phyloP scores from a whole-genome alignment of 139 green algal species.

The Eudorina sp. region DNA sequence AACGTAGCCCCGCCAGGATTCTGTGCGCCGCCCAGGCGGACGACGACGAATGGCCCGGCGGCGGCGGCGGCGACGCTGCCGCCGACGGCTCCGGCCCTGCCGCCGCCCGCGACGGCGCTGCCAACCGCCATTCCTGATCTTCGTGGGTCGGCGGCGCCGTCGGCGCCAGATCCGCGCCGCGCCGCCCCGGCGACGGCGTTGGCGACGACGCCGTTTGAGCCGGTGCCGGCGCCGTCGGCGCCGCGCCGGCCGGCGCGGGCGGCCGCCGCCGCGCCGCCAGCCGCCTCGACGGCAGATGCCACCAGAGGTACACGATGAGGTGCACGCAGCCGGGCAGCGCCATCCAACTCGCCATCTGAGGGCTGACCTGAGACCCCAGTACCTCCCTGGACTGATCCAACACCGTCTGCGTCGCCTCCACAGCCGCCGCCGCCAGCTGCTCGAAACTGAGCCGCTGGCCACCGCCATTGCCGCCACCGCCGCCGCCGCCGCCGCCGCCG shows the following conservation, averaged over 20 bases:
- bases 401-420: conserved; percentile 24
- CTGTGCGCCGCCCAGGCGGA: neutral
- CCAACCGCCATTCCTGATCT: neutral
- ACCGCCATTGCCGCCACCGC: neutral
- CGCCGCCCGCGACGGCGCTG: neutral
- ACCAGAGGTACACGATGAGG: conserved; percentile 9
- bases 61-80: neutral
- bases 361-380: neutral
- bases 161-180: neutral
- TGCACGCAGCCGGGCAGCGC: conserved; percentile 27
- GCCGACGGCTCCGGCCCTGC: neutral
- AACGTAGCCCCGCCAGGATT: neutral
- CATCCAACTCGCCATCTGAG: conserved; percentile 8
- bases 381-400: conserved; percentile 2
- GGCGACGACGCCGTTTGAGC: neutral
- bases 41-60: neutral
- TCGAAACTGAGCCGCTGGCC: neutral
- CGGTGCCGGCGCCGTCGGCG: neutral
- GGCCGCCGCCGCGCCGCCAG: neutral
- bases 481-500: conserved; percentile 6
- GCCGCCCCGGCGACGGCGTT: neutral
- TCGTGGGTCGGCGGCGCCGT: neutral
- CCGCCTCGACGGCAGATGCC: neutral
- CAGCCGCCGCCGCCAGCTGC: conserved; percentile 25
- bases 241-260: neutral